Conservation (phyloP, 192 early-diverging fungal species). For the Coemansia aciculifera region DNA sequence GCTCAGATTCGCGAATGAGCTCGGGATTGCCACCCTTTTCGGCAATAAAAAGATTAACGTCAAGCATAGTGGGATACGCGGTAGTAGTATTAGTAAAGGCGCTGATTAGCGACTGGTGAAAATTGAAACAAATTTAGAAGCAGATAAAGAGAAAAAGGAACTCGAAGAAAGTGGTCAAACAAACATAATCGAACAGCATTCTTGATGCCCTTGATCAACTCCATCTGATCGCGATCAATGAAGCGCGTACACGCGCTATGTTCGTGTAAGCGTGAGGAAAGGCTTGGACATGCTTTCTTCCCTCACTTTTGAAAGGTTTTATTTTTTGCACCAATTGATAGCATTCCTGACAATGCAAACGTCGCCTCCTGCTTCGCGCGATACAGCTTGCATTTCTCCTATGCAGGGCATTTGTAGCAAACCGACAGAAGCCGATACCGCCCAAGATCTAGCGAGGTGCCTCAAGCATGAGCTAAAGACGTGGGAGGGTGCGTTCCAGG, state of each 20-base stretch:
- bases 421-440: background rate
- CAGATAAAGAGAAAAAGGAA: background rate
- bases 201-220: background rate
- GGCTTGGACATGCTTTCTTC: background rate
- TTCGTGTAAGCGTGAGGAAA: background rate
- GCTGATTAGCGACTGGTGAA: background rate
- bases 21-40: constrained; percentile 95
- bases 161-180: background rate
- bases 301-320: background rate
- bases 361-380: background rate
- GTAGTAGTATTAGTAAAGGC: background rate
- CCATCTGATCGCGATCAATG: background rate
- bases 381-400: background rate
- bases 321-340: background rate
- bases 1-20: constrained; percentile 89
- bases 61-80: constrained; percentile 64
- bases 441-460: constrained; percentile 17
- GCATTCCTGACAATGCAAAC: background rate
- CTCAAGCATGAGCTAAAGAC: constrained; percentile 51
- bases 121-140: too few species aligned
- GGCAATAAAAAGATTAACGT: constrained; percentile 85
- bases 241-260: background rate
- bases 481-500: constrained; percentile 45
- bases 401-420: background rate
- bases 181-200: background rate